A percentile compares a stretch with the other conserved stretches of the same genome.
Conservation (phyloP, 768 basidiomycete genomes). For the Agaricus sinodeliciosus region DNA sequence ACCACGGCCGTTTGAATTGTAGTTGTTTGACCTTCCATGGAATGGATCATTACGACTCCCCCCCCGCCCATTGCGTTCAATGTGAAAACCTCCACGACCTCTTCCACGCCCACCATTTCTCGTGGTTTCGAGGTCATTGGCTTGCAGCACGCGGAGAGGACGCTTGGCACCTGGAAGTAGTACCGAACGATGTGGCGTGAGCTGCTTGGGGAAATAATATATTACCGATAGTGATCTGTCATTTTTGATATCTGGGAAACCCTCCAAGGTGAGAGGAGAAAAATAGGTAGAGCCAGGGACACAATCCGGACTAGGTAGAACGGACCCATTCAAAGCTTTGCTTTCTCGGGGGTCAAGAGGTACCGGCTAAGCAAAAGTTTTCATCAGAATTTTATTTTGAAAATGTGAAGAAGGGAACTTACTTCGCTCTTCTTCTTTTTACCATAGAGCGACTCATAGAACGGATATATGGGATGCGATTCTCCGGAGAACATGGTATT, state of each 20-base stretch:
- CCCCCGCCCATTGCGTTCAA: conserved; percentile 25
- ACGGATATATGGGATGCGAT: conserved; percentile 80
- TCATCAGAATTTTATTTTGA: conserved; percentile 11
- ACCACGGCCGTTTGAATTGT: conserved; percentile 20
- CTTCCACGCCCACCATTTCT: conserved; percentile 52
- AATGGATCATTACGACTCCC: conserved; percentile 39
- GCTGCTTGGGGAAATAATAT: conserved; percentile 87
- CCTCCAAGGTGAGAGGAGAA: conserved; percentile 54
- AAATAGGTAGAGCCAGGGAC: conserved; percentile 90
- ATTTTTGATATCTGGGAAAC: conserved; percentile 74
- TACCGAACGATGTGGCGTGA: conserved; percentile 77
- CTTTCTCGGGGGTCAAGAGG: conserved; percentile 62
- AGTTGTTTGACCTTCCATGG: conserved; percentile 35
- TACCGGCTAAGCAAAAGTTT: conserved; percentile 51
- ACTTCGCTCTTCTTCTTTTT: conserved; percentile 82
- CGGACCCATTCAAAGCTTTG: conserved; percentile 73
- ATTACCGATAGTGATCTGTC: conserved; percentile 83
- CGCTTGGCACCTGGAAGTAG: conserved; percentile 69
- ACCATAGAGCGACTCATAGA: conserved; percentile 84
- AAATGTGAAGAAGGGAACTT: conserved; percentile 18
- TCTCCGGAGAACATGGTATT: conserved; percentile 79
- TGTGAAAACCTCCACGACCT: conserved; percentile 33
- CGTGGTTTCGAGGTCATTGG: conserved; percentile 65
- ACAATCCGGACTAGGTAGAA: conserved; percentile 80
- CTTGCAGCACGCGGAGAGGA: conserved; percentile 51